phyloP scores from a whole-genome alignment of 1,139 yeast genomes.

The Candida sojae region DNA sequence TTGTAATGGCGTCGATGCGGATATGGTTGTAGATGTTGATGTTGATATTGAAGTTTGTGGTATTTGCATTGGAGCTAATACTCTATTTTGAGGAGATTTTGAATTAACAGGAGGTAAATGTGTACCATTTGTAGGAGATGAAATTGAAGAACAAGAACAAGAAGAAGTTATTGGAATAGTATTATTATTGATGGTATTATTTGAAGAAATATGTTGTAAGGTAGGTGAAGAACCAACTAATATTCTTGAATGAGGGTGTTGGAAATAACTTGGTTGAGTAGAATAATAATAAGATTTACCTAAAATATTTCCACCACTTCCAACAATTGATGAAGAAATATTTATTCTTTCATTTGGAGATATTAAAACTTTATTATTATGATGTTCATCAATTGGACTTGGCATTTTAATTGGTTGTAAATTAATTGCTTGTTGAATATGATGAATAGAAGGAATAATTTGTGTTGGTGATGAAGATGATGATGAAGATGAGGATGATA shows the following conservation, averaged over 20 bases:
- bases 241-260: neutral
- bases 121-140: neutral
- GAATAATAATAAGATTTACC: neutral
- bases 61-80: conserved; percentile 1
- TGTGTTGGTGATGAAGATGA: neutral
- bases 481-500: neutral
- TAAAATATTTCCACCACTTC: neutral
- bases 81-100: neutral
- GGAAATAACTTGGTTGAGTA: neutral
- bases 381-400: neutral
- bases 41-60: neutral
- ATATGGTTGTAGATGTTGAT: neutral
- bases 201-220: neutral
- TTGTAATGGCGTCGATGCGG: neutral
- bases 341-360: conserved; percentile 1
- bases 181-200: no score
- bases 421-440: neutral
- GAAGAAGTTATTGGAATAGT: no score
- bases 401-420: conserved; percentile 3
- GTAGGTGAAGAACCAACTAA: neutral
- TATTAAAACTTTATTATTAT: neutral
- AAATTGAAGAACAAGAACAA: neutral
- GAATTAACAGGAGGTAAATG: neutral
- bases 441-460: neutral
- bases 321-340: neutral